Evolutionary conservation across 2,329 filamentous ascomycete genomes (phyloP), one percentile per base, ranked within the genome.

Genomic region (Lachnellula suecica): DNA sequence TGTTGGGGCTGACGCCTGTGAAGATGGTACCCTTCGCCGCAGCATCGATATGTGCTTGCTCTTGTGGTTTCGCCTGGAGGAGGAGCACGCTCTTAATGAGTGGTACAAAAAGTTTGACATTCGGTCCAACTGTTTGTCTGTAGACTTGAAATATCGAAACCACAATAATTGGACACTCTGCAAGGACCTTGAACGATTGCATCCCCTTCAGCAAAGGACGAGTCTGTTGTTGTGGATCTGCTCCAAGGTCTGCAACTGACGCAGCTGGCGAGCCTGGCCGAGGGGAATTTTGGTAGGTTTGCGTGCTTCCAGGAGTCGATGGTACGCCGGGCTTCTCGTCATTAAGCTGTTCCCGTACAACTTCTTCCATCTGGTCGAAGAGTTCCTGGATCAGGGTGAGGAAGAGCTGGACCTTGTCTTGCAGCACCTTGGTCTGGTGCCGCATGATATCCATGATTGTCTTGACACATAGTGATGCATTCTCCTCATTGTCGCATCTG

Each of bases 101-200:
- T 3, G 94, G 93, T 5, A 97, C 90, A 65, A 99, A 97, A 9
- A 87, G 81, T 72, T 89, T 91, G 46, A 99, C 92, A 64, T 97
- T 97, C 51, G 86, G 81, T 34, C 84, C 78, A 2, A 96, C 93
- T 4, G 87, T 87, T 43, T 73, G 77, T 44, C 92, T 84, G 65
- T 99, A 94, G 4, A 93, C 88, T 72, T 99, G 94, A 69, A 99
- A 97, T 59, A 99, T 90, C 4, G 93, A 97, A 1, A 99, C 94
- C 3, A 99, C 94, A 37, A 99, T 97, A 47, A 99, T 99, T 0
- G 94, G 94, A 63, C 94, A 99, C 70, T 99, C 94, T 1, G 93
- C 91, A 4, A 99, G 81, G 22, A 99, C 93, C 71, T 97, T 99
- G 81, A 99, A 99, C 1, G 94, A 99, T 68, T 96, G 91, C 90